These are phyloP conservation scores for Hygrocybe punicea DNA, from an alignment of 768 basidiomycete species.

Conservation along the genomic window DNA sequence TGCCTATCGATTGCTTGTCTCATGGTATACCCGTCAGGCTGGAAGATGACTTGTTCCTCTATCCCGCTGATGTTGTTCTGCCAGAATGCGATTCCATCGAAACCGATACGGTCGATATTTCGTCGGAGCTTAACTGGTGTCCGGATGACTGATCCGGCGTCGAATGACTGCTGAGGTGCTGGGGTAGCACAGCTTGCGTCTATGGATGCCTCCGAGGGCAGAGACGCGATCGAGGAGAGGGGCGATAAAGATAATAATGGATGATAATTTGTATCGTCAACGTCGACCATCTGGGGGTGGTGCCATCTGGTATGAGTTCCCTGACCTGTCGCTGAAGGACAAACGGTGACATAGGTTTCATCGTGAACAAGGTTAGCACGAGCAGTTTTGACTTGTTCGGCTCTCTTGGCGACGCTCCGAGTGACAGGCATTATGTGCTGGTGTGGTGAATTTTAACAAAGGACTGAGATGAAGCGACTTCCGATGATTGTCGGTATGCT, in stretches of 20 bases:
- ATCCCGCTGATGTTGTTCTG: not conserved
- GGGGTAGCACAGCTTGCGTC: conserved; percentile 4
- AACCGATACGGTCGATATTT: not conserved
- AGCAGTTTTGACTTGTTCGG: not conserved
- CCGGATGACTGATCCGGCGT: conserved; percentile 2
- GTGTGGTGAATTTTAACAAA: not conserved
- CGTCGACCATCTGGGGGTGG: not conserved
- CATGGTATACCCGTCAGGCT: not conserved
- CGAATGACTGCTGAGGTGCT: conserved; percentile 3
- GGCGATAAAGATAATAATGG: not conserved
- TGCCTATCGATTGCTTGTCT: not conserved
- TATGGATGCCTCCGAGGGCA: not conserved
- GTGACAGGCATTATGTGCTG: conserved; percentile 4
- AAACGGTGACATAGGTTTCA: conserved; percentile 2
- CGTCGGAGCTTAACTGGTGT: conserved; percentile 4
- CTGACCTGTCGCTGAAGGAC: conserved; percentile 9
- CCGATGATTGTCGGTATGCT: no score
- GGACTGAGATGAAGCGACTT: not conserved
- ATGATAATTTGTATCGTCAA: not conserved
- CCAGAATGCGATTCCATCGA: not conserved
- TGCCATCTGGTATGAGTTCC: conserved; percentile 9
- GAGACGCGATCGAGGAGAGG: conserved; percentile 3
- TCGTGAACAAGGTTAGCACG: not conserved
- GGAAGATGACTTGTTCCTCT: not conserved
- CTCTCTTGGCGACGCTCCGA: conserved; percentile 10